A percentile compares a stretch with the other conserved stretches of the same genome.
phyloP scores from a whole-genome alignment of 2,329 filamentous ascomycete genomes.

The Torrubiellomyces zombiae region DNA sequence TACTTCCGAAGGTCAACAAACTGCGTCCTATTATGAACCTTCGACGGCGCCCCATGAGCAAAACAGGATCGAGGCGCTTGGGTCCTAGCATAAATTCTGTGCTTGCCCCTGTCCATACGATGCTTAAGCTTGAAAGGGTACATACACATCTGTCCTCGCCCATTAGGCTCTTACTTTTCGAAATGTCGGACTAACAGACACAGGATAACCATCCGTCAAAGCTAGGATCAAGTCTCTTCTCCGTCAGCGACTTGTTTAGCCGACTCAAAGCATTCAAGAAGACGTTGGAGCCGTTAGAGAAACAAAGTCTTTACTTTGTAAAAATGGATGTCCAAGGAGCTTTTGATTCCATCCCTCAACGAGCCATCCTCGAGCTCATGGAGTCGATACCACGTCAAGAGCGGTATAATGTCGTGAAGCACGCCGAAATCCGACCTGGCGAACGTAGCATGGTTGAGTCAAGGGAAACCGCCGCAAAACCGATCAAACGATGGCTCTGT shows the following conservation, averaged over 20 bases:
- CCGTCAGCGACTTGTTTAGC: conserved; percentile 62
- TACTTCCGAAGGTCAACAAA: conserved; percentile 65
- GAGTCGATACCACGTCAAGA: conserved; percentile 35
- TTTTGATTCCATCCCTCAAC: conserved; percentile 89
- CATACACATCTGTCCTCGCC: too few relatives aligned
- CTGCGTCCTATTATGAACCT: conserved; percentile 83
- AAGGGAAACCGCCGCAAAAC: conserved; percentile 15
- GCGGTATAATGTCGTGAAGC: conserved; percentile 55
- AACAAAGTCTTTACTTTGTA: conserved; percentile 55
- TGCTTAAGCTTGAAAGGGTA: conserved; percentile 67
- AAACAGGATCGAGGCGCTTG: conserved; percentile 46
- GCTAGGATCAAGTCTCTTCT: conserved; percentile 69
- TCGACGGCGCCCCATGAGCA: conserved; percentile 40
- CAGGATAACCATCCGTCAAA: conserved; percentile 31
- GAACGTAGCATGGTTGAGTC: conserved; percentile 11
- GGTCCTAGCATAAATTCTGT: conserved; percentile 27
- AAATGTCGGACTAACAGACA: neutral
- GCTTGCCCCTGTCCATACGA: conserved; percentile 56
- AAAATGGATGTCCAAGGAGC: conserved; percentile 86
- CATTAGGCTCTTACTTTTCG: too few relatives aligned
- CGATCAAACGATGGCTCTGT: conserved; percentile 33
- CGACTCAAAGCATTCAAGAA: conserved; percentile 55
- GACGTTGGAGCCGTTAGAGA: conserved; percentile 19
- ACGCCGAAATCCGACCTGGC: conserved; percentile 51
- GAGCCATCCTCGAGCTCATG: conserved; percentile 52